Evolutionary conservation across 2,329 filamentous ascomycete genomes (phyloP), one percentile per base, ranked within the genome.

Genomic region (Fusarium sambucinum): DNA sequence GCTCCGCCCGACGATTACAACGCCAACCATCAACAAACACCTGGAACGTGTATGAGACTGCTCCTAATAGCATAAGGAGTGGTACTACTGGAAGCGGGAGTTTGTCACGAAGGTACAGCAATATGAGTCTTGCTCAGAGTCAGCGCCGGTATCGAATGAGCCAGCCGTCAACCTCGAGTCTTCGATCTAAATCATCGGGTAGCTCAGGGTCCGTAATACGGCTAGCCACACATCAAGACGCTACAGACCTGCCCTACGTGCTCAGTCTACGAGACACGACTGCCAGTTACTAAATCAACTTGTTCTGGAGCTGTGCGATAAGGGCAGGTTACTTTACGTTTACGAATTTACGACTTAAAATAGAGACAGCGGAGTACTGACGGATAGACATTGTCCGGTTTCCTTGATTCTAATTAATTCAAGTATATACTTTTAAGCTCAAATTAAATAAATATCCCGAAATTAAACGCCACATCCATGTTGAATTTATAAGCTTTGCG

Each of bases 21-120:
- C 80, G 82, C 29, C 79, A 79, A 37, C 79, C 81, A 17, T 85
- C 83, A 9, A 78, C 78, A 9, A 78, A 78, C 27, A 82, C 80
- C 10, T 80, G 82, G 79, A 78, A 77, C 42, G 77, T 81, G 23
- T 87, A 83, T 67, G 79, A 81, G 53, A 87, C 85, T 9, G 85
- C 85, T 17, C 85, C 85, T 1, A 86, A 84, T n/a, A 87, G 85
- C 27, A 81, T 84, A 9, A 80, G 79, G 44, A 85, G 83, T 59
- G 80, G 77, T 13, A 75, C 71, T 17, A 77, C 78, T n/a, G 78
- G 67, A 3, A 44, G 23, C 14, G 59, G 70, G 8, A 57, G 73
- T n/a, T 48, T 80, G 19, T 81, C 81, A 21, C 77, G 77, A 29
- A 78, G 73, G 50, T 77, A 74, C 11, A 82, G 79, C 61, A 70